Evolutionary conservation across 352 stramenopile species (phyloP), one percentile per base, ranked within the genome.

Genomic region (Pythium periplocum): DNA sequence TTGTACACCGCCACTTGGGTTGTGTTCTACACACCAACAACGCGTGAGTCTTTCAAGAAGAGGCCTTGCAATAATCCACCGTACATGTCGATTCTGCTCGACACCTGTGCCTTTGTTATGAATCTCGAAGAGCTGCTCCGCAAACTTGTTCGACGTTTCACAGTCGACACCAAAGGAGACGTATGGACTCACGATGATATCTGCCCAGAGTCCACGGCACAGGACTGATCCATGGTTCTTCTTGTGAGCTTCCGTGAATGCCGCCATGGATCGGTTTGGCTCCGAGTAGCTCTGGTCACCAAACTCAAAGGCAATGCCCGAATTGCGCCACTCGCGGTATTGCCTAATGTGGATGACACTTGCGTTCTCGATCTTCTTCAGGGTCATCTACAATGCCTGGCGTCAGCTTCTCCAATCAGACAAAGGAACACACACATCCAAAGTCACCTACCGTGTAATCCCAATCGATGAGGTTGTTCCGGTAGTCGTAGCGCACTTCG

Each of bases 291-390:
- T 72, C 63, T 96, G 84, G 63, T 98, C 88, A 6, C 90, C 93
- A 64, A 98, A 98, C 78, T 98, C 91, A 57, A 96, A 98, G 33
- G 94, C 93, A 48, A 98, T 67, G 45, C 94, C 94, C 9, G 75
- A 83, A 59, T 97, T 88, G 53, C 95, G 80, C 93, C 93, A 98
- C 31, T 87, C 62, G 35, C 78, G 74, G 60, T 94, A 98, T 68
- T 98, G 93, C 6, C 73, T 85, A 55, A 93, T 81, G 66, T 98
- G 93, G 57, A 98, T 95, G 51, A 98, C 93, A 44, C 82, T 90
- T 47, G 92, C 90, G 39, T 95, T 78, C 51, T 89, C 73, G 44
- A 92, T 86, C 57, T 87, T 91, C 51, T 78, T 84, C 26, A 94
- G 57, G n/a, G 57, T 75, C 79, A 92, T 94, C 80, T 93, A 55